Conservation (phyloP, 73 alveolate species). For the Paramecium sonneborni region DNA sequence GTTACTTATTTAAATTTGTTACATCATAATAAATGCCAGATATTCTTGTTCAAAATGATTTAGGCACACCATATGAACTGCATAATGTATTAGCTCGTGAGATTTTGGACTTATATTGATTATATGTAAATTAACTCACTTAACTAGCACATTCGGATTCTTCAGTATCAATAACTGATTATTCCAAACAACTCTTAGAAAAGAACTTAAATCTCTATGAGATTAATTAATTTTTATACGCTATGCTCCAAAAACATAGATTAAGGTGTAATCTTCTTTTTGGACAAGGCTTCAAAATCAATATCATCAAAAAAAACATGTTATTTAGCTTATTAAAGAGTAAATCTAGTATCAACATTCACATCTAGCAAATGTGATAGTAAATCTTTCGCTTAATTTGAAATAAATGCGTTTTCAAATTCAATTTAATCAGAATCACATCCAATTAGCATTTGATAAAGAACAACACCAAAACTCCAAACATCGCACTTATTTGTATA, state of each 20-base stretch:
- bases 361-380: neutral
- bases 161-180: neutral
- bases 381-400: neutral
- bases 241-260: slow-evolving; percentile 1
- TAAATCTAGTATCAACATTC: neutral
- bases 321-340: neutral
- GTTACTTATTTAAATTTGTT: neutral
- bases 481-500: slow-evolving; percentile 81
- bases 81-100: slow-evolving; percentile 6
- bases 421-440: neutral
- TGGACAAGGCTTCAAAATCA: neutral
- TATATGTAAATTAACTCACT: neutral
- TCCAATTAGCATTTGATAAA: slow-evolving; percentile 80
- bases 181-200: slow-evolving; percentile 13
- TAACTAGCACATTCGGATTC: neutral
- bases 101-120: neutral
- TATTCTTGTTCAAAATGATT: neutral
- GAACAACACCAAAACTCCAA: slow-evolving; percentile 88
- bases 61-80: slow-evolving; percentile 23
- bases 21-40: neutral
- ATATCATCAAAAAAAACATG: neutral
- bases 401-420: neutral
- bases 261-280: neutral
- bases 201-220: slow-evolving; percentile 1
- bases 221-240: neutral